These are phyloP conservation scores for Phytophthora aleatoria DNA, from an alignment of 352 stramenopile species.

Conservation along the genomic window DNA sequence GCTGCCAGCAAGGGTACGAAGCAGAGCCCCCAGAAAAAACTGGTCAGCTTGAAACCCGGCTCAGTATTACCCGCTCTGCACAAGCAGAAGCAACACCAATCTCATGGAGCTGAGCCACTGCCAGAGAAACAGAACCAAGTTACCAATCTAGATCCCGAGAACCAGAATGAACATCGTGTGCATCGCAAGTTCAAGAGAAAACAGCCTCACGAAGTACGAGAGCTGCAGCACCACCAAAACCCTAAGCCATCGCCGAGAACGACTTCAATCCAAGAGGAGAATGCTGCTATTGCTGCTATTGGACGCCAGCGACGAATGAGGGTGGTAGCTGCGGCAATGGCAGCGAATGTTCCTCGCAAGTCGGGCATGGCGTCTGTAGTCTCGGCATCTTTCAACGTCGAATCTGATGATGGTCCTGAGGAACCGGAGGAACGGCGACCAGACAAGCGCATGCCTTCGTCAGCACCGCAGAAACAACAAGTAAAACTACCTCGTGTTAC, in stretches of 20 bases:
- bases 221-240: background rate
- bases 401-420: constrained; percentile 12
- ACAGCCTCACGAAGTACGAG: background rate
- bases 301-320: constrained; percentile 29
- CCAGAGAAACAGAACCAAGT: background rate
- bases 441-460: constrained; percentile 1
- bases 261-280: constrained; percentile 9
- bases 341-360: constrained; percentile 18
- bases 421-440: constrained; percentile 2
- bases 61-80: background rate
- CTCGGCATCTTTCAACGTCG: constrained; percentile 20
- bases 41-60: background rate
- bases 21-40: constrained; percentile 5
- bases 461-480: constrained; percentile 4
- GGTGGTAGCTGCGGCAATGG: constrained; percentile 19
- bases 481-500: constrained; percentile 5
- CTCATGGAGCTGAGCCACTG: background rate
- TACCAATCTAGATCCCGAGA: background rate
- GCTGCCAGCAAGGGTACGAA: constrained; percentile 3
- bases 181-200: background rate
- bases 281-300: constrained; percentile 28
- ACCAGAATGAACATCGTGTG: background rate
- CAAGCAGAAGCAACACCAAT: background rate
- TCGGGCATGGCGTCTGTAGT: constrained; percentile 15
- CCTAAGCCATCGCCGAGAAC: constrained; percentile 15